Evolutionary conservation across 805 yeast genomes (phyloP).

Genomic region (Yamadazyma scolyti): DNA sequence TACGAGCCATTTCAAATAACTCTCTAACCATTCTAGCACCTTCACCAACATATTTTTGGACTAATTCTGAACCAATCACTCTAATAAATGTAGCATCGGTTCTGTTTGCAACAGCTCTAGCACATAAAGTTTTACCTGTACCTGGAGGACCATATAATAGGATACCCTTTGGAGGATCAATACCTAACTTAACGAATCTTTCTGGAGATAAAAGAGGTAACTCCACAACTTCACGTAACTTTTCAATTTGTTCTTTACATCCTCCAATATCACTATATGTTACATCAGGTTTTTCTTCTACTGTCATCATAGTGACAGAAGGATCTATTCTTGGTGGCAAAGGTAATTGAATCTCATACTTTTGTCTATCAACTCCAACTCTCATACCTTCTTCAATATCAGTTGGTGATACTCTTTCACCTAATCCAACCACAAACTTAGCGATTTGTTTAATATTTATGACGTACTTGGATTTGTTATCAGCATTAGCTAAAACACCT

Average conservation of each 20-base stretch:
- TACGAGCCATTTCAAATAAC: constrained; percentile 97
- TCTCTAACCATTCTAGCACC: constrained; percentile 99
- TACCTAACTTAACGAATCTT: constrained; percentile 93
- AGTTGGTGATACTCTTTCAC: constrained; percentile 96
- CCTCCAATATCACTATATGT: constrained; percentile 99
- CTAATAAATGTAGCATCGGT: constrained; percentile 98
- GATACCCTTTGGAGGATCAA: constrained; percentile 99
- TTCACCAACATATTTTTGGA: constrained; percentile 98
- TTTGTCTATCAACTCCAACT: constrained; percentile 97
- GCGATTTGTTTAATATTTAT: constrained; percentile 98
- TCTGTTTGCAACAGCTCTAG: constrained; percentile 98
- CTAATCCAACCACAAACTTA: constrained; percentile 89
- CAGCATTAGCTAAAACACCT: constrained; percentile 51
- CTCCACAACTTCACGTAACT: constrained; percentile 93
- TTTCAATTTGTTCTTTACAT: constrained; percentile 96
- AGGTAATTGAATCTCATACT: constrained; percentile 95
- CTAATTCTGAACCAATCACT: constrained; percentile 97
- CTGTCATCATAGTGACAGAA: constrained; percentile 99
- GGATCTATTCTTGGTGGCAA: constrained; percentile 98
- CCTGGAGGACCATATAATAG: constrained; percentile 98
- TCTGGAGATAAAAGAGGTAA: constrained; percentile 92
- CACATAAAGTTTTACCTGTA: constrained; percentile 97
- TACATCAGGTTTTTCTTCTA: constrained; percentile 98
- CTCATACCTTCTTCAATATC: constrained; percentile 99
- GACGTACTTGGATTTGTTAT: constrained; percentile 87